Conservation (phyloP, 140 eudicot genomes). For the Artemisia princeps region DNA sequence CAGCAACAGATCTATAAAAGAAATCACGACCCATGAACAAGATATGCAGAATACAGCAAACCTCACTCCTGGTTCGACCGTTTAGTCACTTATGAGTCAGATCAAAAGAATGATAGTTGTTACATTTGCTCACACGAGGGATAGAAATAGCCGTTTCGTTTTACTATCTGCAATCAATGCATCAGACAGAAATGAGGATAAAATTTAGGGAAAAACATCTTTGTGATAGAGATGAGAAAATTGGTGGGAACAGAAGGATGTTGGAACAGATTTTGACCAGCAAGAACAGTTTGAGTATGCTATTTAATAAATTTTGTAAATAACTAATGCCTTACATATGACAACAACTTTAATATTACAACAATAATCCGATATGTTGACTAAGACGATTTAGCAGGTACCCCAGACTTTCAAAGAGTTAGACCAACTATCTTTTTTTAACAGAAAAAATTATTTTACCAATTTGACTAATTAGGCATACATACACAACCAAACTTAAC, state of each 20-base stretch:
- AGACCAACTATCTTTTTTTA: not conserved
- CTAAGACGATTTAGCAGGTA: not conserved
- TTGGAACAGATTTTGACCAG: too few species aligned
- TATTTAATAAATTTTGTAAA: too few species aligned
- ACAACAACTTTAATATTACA: not conserved
- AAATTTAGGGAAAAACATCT: not conserved
- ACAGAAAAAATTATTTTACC: not conserved
- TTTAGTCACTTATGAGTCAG: slow-evolving; percentile 16
- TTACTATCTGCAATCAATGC: slow-evolving; percentile 20
- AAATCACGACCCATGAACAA: not conserved
- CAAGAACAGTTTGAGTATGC: too few species aligned
- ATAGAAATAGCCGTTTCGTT: slow-evolving; percentile 2
- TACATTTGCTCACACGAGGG: not conserved
- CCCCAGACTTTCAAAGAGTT: not conserved
- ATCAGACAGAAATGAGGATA: slow-evolving; percentile 8
- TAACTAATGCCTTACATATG: not conserved
- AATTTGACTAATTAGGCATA: not conserved
- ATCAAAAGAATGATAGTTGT: slow-evolving; percentile 11
- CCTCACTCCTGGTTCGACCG: slow-evolving; percentile 8
- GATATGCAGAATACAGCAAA: not conserved
- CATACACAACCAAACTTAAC: not conserved
- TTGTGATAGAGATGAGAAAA: not conserved
- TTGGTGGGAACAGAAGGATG: not conserved
- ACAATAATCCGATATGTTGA: not conserved
- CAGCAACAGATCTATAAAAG: slow-evolving; percentile 16